Evolutionary conservation across 257 asterid genomes (phyloP), one percentile per base, ranked within the genome.

Genomic region (Solanum tacnaense): DNA sequence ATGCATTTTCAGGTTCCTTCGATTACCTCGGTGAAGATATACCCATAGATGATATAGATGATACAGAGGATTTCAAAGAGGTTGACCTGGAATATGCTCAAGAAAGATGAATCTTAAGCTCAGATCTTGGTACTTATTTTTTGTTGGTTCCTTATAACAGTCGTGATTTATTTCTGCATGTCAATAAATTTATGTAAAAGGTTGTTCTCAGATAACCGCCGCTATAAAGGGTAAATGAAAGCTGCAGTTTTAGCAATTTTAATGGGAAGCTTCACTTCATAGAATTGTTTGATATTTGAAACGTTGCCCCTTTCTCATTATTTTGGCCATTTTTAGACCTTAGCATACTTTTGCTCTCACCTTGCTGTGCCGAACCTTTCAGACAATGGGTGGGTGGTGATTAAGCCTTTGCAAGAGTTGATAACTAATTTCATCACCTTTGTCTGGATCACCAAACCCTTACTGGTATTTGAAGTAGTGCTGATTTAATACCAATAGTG

Each of bases 31-130:
- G 34, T 32, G 34, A 32, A 32, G 34, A 32, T 32, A 32, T 3
- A 32, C 34, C 34, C 34, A 32, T 32, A 32, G 34, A 32, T 32
- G 34, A 32, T 32, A 32, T 32, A 32, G 34, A 32, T 32, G 34
- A 32, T 32, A 3, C 3, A 31, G 32, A 31, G 32, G 94, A 92
- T 71, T 84, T 71, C 58, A 25, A 90, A 27, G 90, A 89, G 86
- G 88, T 4, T 7, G 89, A 88, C 27, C 8, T 25, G 16, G 67
- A 44, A 81, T 65, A 46, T 81, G 67, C 85, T 81, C 52, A 46
- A 46, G 68, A 46, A 79, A 16, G 39, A 81, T 44, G 5, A 27
- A 81, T 81, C 39, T 79, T 27, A 46, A 79, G 67, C 25, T 79
- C 84, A 78, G 34, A 39, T 76, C 84, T 73, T 9, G 46, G 46